Evolutionary conservation across 345 rosid species (phyloP).

Genomic region (Eucalyptus grandis): DNA sequence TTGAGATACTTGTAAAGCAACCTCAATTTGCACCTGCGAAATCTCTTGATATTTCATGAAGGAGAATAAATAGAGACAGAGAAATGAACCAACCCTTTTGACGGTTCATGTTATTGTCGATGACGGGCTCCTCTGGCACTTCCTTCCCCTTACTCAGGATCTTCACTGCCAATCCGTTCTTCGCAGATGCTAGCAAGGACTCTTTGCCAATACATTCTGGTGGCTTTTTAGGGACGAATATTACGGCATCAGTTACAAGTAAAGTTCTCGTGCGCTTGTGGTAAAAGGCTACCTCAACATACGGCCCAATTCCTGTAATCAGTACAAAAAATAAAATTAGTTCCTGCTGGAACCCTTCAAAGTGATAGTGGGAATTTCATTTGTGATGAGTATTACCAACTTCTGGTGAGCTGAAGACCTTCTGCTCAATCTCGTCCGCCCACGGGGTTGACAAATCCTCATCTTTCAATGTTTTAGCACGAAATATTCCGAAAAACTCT

Average conservation of each 20-base stretch:
- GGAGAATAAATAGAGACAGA: background rate
- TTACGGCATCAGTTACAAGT: slow-evolving; percentile 83
- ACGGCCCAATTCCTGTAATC: slow-evolving; percentile 78
- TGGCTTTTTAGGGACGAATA: slow-evolving; percentile 69
- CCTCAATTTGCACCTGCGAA: background rate
- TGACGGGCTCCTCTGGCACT: slow-evolving; percentile 70
- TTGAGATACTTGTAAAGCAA: background rate
- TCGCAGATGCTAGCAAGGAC: slow-evolving; percentile 79
- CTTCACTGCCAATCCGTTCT: slow-evolving; percentile 90
- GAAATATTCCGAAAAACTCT: slow-evolving; percentile 88
- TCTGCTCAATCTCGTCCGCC: slow-evolving; percentile 89
- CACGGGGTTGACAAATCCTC: slow-evolving; percentile 73
- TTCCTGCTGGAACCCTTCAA: background rate
- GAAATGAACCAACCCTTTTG: slow-evolving; percentile 49
- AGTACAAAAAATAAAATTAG: background rate
- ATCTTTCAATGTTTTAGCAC: slow-evolving; percentile 64
- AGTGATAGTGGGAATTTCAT: background rate
- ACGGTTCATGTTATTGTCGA: slow-evolving; percentile 55
- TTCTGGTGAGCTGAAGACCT: slow-evolving; percentile 92
- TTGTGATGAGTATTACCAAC: slow-evolving; percentile 45
- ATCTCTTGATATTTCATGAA: background rate
- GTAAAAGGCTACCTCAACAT: slow-evolving; percentile 92
- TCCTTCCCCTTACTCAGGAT: slow-evolving; percentile 86
- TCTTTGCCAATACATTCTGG: slow-evolving; percentile 74
- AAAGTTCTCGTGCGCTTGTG: slow-evolving; percentile 80